phyloP scores from a whole-genome alignment of 2,329 filamentous ascomycete genomes.

The Pseudogymnoascus sp. region DNA sequence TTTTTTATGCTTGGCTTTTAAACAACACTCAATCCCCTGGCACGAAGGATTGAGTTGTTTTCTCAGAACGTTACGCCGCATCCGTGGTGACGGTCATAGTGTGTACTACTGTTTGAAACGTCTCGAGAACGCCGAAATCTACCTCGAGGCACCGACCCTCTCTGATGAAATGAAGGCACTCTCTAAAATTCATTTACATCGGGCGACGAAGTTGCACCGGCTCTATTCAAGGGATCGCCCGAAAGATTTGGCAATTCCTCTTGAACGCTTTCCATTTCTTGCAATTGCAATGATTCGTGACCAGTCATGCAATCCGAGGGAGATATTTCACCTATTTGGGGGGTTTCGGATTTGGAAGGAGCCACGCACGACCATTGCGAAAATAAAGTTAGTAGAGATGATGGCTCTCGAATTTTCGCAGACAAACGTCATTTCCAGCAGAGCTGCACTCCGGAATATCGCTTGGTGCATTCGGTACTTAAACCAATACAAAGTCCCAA shows the following conservation, averaged over 20 bases:
- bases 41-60: background rate
- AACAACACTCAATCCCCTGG: constrained; percentile 12
- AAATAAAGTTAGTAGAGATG: constrained; percentile 17
- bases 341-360: constrained; percentile 5
- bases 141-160: constrained; percentile 1
- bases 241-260: background rate
- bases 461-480: constrained; percentile 21
- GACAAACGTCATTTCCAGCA: constrained; percentile 9
- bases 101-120: background rate
- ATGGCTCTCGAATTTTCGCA: constrained; percentile 24
- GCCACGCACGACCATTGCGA: constrained; percentile 13
- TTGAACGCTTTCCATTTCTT: constrained; percentile 8
- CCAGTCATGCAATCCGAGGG: background rate
- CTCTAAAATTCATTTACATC: background rate
- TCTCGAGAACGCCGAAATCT: background rate
- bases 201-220: background rate
- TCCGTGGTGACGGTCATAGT: background rate
- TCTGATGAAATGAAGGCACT: constrained; percentile 6
- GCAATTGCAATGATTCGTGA: constrained; percentile 9
- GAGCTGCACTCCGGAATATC: constrained; percentile 22
- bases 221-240: constrained; percentile 6
- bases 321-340: constrained; percentile 1
- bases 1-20: constrained; percentile 13
- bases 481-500: constrained; percentile 15
- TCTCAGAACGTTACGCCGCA: constrained; percentile 4